These are phyloP conservation scores for Limnanthes douglasii DNA, from an alignment of 345 rosid species.

Conservation along the genomic window DNA sequence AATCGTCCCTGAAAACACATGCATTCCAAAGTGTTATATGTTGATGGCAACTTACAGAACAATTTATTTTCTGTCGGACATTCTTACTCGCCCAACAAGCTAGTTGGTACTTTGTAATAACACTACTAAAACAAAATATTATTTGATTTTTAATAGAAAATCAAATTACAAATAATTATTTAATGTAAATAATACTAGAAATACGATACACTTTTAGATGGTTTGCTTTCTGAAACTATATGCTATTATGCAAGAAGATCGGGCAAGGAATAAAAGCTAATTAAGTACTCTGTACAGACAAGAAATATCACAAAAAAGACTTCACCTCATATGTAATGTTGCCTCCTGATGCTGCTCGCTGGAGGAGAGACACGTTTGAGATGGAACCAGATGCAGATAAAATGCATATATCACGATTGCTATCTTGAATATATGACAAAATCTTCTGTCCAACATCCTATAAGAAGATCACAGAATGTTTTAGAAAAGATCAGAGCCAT, in stretches of 20 bases:
- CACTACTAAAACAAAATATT: too few species aligned
- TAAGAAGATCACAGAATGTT: slow-evolving; percentile 13
- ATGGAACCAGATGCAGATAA: slow-evolving; percentile 85
- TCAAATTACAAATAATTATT: too few species aligned
- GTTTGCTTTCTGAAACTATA: too few species aligned
- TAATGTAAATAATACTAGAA: too few species aligned
- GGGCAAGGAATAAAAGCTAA: too few species aligned
- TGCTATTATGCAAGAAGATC: too few species aligned
- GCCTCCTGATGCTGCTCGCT: slow-evolving; percentile 73
- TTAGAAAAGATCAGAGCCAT: too few species aligned
- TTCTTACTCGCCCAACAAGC: neutral
- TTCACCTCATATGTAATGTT: slow-evolving; percentile 72
- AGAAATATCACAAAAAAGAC: slow-evolving; percentile 8
- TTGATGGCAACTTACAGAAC: neutral
- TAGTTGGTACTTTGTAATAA: too few species aligned
- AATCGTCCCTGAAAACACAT: slow-evolving; percentile 54
- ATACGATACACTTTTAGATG: too few species aligned
- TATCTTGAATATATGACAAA: slow-evolving; percentile 53
- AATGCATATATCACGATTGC: slow-evolving; percentile 66
- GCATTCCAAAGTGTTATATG: slow-evolving; percentile 6
- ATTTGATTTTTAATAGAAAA: too few species aligned
- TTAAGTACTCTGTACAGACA: too few species aligned
- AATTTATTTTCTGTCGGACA: neutral
- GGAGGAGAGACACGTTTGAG: slow-evolving; percentile 64
- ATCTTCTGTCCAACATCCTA: slow-evolving; percentile 83